Conservation (phyloP, 306 rosid genomes). For the Prunus kanzakura region DNA sequence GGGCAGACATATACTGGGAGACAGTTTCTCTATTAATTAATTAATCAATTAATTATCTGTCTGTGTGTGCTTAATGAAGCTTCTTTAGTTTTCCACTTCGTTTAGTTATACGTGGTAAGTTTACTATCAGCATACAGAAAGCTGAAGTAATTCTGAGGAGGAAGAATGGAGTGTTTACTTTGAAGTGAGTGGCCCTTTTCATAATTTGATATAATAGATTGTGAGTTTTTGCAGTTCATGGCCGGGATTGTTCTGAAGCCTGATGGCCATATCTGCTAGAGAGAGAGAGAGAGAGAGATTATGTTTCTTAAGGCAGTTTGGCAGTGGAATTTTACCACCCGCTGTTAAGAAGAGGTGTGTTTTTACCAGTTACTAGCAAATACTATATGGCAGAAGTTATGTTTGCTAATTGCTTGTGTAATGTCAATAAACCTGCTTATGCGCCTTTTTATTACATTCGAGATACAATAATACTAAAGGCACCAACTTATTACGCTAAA, state of each 20-base stretch:
- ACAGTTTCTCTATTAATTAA: conserved; percentile 47
- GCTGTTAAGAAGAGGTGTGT: conserved; percentile 1
- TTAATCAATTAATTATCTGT: not conserved
- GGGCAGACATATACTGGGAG: conserved; percentile 74
- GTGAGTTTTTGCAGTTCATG: conserved; percentile 14
- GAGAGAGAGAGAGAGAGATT: not conserved
- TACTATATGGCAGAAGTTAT: not conserved
- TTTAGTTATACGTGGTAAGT: not conserved
- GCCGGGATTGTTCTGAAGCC: conserved; percentile 1
- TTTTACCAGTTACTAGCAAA: not conserved
- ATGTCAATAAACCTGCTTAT: conserved; percentile 1
- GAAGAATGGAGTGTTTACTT: not conserved
- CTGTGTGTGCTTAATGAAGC: conserved; percentile 9
- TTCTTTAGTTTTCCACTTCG: not conserved
- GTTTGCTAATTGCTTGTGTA: conserved; percentile 2
- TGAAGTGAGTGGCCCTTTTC: not conserved
- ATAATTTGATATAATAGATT: not conserved
- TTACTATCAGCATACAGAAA: no score
- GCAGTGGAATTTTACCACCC: conserved; percentile 3
- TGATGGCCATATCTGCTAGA: not conserved
- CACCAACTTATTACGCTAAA: no score
- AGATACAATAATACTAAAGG: not conserved
- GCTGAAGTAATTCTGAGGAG: no score
- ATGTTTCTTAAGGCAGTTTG: not conserved
- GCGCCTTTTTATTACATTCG: not conserved